These are phyloP conservation scores for Rhododendron mucronatum DNA, from an alignment of 148 eudicot genomes.

Conservation along the genomic window DNA sequence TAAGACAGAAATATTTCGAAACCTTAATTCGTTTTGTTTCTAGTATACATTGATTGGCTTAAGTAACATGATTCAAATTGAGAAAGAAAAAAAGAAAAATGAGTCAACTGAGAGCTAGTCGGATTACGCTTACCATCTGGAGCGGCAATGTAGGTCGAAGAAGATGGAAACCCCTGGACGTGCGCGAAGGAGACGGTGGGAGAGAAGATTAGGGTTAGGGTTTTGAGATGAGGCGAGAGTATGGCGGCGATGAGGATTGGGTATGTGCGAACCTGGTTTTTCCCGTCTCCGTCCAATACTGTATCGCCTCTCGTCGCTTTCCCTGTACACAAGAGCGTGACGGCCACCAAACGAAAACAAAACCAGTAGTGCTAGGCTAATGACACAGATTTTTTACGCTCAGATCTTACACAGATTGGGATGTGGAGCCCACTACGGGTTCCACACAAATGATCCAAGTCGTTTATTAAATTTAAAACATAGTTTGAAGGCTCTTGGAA, in stretches of 20 bases:
- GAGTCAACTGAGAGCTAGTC: background rate
- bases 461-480: no score
- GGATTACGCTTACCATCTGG: conserved; percentile 2
- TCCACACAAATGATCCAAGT: no score
- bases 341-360: background rate
- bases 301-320: background rate
- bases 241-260: conserved; percentile 17
- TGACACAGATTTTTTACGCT: no score
- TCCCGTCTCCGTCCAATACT: background rate
- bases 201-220: background rate
- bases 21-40: background rate
- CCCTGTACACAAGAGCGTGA: background rate
- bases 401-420: no score
- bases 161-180: background rate
- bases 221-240: background rate
- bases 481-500: no score
- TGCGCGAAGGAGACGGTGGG: background rate
- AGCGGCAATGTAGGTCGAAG: background rate
- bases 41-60: background rate
- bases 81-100: background rate
- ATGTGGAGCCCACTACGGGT: no score
- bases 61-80: background rate
- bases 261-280: conserved; percentile 30
- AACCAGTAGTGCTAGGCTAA: no score
- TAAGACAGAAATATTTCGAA: background rate